Conservation (phyloP, 2,329 filamentous ascomycete genomes). For the Byssochlamys sp. region DNA sequence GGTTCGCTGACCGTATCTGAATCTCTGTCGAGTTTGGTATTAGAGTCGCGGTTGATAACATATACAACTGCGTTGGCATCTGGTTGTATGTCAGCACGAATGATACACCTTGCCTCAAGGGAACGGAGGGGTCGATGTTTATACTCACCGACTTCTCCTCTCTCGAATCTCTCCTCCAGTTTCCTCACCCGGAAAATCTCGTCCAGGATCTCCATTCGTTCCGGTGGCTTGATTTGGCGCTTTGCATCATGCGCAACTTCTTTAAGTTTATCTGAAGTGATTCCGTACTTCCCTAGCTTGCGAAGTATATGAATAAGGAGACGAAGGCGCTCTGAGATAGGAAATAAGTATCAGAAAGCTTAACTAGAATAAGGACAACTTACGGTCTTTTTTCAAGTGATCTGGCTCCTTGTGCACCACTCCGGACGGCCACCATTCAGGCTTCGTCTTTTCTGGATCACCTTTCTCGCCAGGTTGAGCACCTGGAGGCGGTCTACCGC, state of each 20-base stretch:
- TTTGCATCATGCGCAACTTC: slow-evolving; percentile 32
- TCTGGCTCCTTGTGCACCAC: slow-evolving; percentile 42
- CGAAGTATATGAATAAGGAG: slow-evolving; percentile 34
- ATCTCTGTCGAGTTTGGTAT: slow-evolving; percentile 23
- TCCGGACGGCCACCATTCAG: slow-evolving; percentile 35
- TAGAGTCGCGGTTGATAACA: slow-evolving; percentile 28
- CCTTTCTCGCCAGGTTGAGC: slow-evolving; percentile 28
- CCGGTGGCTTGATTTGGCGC: slow-evolving; percentile 26
- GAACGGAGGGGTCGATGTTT: background rate
- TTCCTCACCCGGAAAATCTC: slow-evolving; percentile 33
- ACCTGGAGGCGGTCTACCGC: slow-evolving; percentile 26
- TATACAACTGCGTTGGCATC: slow-evolving; percentile 29
- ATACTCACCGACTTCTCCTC: slow-evolving; percentile 32
- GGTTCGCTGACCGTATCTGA: slow-evolving; percentile 19
- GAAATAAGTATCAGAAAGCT: slow-evolving; percentile 1
- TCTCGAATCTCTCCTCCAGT: slow-evolving; percentile 32
- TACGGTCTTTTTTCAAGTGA: slow-evolving; percentile 39
- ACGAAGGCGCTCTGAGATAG: slow-evolving; percentile 22
- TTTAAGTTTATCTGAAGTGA: slow-evolving; percentile 31
- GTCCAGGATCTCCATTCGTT: slow-evolving; percentile 28
- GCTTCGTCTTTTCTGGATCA: slow-evolving; percentile 37
- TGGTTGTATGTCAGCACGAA: slow-evolving; percentile 5
- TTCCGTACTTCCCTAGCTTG: slow-evolving; percentile 24
- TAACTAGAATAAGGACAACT: slow-evolving; percentile 9
- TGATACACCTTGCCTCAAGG: background rate